Percentiles rank a stretch among this genome's conserved stretches.
Conservation (phyloP, 2,329 filamentous ascomycete genomes). For the Iodosphaeria phyllophila region DNA sequence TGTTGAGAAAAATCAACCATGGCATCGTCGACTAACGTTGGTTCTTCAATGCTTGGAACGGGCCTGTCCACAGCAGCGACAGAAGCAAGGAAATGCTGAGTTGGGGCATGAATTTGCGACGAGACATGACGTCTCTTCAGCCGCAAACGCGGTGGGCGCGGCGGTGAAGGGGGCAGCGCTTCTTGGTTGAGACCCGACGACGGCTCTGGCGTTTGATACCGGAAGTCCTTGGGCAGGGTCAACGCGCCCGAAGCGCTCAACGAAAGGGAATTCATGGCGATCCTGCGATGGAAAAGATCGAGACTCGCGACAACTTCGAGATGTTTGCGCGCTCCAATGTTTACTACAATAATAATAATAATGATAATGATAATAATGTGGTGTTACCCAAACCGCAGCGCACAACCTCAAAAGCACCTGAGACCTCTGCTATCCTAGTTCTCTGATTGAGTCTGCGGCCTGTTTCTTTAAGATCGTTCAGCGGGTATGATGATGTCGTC, state of each 20-base stretch:
- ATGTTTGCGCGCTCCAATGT: no score
- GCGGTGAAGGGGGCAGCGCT: constrained; percentile 25
- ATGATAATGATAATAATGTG: no score
- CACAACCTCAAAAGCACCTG: no score
- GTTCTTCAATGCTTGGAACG: constrained; percentile 44
- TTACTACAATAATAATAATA: no score
- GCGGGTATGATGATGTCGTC: no score
- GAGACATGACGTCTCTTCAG: constrained; percentile 35
- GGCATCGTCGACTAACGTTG: constrained; percentile 22
- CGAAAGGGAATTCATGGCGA: no score
- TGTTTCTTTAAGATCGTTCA: no score
- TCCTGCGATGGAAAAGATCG: no score
- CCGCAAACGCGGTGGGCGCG: constrained; percentile 32
- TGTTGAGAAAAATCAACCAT: constrained; percentile 20
- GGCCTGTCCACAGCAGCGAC: constrained; percentile 46
- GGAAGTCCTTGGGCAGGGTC: constrained; percentile 23
- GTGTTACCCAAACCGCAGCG: no score
- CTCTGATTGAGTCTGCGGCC: no score
- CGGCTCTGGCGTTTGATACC: constrained; percentile 32
- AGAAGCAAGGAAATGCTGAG: constrained; percentile 47
- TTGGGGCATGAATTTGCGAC: constrained; percentile 32
- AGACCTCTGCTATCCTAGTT: no score
- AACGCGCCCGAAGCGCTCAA: constrained; percentile 24
- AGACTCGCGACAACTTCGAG: no score
- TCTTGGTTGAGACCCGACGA: constrained; percentile 14